Evolutionary conservation across 2,329 filamentous ascomycete genomes (phyloP), one percentile per base, ranked within the genome.

Genomic region (Phyllosticta citrichinensis): DNA sequence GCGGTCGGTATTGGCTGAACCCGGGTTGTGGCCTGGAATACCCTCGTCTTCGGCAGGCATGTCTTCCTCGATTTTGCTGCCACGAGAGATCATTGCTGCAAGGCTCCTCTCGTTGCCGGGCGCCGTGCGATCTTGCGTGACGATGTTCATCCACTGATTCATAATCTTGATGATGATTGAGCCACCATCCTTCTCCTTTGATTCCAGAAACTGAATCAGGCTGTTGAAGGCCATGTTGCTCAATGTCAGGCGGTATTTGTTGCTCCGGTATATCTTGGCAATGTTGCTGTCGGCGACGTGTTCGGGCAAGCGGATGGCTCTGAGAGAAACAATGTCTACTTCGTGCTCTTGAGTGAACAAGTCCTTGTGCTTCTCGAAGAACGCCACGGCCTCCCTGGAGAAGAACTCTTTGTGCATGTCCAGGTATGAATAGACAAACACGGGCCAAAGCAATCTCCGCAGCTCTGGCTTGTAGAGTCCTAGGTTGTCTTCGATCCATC

Each of bases 391-490:
- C 62, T 96, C 90, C 50, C 83, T 83, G 1, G 83, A 77, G 66
- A 88, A 91, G 64, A 85, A 85, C 63, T 90, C 84, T 35, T 80
- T 80, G 27, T 95, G 82, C 60, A 97, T 82, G 62, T 90, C 86
- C 25, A 99, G 79, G 70, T 89, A 97, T 0, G 90, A 94, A 74
- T 99, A 96, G 57, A 97, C 89, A 69, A 97, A 97, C 0, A 95
- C 78, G 0, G 94, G 94, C 91, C 94, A 99, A 17, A 96, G 77
- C 3, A 97, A 79, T 66, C 95, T 91, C 62, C 85, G 83, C 2
- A 99, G 80, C 76, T 99, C 94, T 53, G 93, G 89, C 80, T 96
- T 96, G 82, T 97, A 97, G 27, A 97, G 82, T 65, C 97, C 93
- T 24, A 99, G 80, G 62, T 90, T 92, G 66, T 93, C 91, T 66